These are phyloP conservation scores for Mycena rebaudengoi DNA, from an alignment of 768 basidiomycete genomes.

Conservation along the genomic window DNA sequence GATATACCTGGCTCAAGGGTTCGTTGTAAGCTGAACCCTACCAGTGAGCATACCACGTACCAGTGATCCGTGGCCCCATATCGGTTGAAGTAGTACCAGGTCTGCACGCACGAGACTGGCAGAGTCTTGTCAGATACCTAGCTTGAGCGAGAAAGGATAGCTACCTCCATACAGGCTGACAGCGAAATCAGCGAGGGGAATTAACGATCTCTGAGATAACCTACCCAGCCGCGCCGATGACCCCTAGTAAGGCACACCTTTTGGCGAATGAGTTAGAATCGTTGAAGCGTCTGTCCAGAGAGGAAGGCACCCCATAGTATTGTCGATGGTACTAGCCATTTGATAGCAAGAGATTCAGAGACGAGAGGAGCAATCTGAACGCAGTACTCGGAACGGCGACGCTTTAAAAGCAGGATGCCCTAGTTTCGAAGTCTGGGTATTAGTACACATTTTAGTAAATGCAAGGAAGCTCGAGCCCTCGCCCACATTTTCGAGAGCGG, in stretches of 20 bases:
- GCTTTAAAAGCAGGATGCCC: slow-evolving; percentile 20
- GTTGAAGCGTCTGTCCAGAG: too few relatives aligned
- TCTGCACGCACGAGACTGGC: slow-evolving; percentile 65
- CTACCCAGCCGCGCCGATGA: slow-evolving; percentile 24
- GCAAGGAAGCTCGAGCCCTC: slow-evolving; percentile 10
- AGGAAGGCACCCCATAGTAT: slow-evolving; percentile 29
- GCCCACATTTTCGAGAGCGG: slow-evolving; percentile 4
- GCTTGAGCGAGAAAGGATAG: slow-evolving; percentile 24
- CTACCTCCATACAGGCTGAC: slow-evolving; percentile 61
- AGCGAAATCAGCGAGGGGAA: not conserved
- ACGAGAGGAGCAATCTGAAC: not conserved
- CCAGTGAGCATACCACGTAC: not conserved
- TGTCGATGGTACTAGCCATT: slow-evolving; percentile 18
- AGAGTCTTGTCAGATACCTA: too few relatives aligned
- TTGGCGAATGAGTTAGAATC: too few relatives aligned
- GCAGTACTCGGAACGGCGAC: slow-evolving; percentile 17
- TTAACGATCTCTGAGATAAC: not conserved
- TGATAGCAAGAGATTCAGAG: not conserved
- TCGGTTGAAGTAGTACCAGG: slow-evolving; percentile 62
- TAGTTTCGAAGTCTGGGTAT: slow-evolving; percentile 23
- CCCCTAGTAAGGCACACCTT: slow-evolving; percentile 18
- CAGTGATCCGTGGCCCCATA: slow-evolving; percentile 36
- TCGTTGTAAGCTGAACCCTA: slow-evolving; percentile 37
- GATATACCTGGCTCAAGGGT: slow-evolving; percentile 48
- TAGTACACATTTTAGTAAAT: slow-evolving; percentile 26